Evolutionary conservation across 1,284 basidiomycete species (phyloP), one percentile per base, ranked within the genome.

Genomic region (Neonothopanus nambi): DNA sequence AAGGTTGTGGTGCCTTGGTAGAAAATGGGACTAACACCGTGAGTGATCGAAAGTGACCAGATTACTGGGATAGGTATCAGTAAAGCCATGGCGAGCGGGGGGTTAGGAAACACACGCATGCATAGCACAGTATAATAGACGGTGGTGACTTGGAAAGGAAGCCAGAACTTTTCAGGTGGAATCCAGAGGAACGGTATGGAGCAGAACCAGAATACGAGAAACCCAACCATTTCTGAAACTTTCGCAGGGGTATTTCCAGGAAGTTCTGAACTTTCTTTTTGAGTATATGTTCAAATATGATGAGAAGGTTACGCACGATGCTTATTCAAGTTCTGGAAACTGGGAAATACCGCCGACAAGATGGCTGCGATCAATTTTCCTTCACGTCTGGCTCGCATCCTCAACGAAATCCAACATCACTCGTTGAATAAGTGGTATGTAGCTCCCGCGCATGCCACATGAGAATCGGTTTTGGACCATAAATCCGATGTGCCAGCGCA

Each of bases 401-500:
- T 57, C 58, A 18, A 60, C 56, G 51, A 60, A 58, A 48, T 56
- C 54, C 20, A 60, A 35, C 15, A 52, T 30, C 23, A 45, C 52
- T 12, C 57, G 59, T 49, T 60, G 59, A 20, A 60, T 41, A 13
- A 60, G 54, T 13, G 59, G 57, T 26, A 60, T 50, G 35, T 58
- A 60, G 30, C 51, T 50, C 43, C 57, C 59, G 8, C 55, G 50
- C 56, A 60, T 58, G 12, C 59, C 59, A 57, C 59, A 60, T 8
- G 57, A 52, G 44, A 48, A 60, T 17, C 59, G 42, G 33, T 58
- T 58, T 45, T 58, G 57, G 45, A 60, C 50, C 28, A 57, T 58
- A 48, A 58, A 58, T 5, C 59, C 59, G 26, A 60, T 56, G 48
- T 60, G 59, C 51, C 57, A 60, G 5, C 51, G 50, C n/a, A 56